A percentile compares a stretch with the other conserved stretches of the same genome.
phyloP scores from a whole-genome alignment of 2,329 filamentous ascomycete species.

The Xylaria digitata region DNA sequence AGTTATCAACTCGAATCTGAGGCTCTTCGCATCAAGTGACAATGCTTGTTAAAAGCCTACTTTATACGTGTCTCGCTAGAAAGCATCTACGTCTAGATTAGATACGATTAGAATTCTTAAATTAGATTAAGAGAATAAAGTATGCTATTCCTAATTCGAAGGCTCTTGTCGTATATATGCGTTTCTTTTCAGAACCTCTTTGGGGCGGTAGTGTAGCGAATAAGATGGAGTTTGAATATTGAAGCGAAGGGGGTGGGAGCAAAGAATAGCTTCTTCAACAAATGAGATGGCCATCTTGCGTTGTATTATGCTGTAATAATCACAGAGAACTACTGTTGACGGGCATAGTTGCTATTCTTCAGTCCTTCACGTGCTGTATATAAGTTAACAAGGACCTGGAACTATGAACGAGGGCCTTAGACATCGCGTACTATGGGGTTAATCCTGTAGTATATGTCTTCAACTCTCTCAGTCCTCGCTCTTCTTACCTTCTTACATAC shows the following conservation, averaged over 20 bases:
- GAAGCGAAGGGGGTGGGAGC: neutral
- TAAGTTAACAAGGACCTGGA: no score
- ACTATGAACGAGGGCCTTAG: no score
- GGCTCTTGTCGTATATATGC: neutral
- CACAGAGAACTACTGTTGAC: neutral
- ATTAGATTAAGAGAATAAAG: neutral
- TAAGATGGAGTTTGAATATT: no score
- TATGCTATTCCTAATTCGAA: neutral
- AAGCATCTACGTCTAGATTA: neutral
- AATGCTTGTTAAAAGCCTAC: constrained; percentile 36
- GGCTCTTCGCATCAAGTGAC: constrained; percentile 37
- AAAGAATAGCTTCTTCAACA: neutral
- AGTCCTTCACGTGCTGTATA: no score
- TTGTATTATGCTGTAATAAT: neutral
- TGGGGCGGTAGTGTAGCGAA: neutral
- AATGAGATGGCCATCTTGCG: neutral
- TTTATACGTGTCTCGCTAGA: no score
- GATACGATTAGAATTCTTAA: neutral
- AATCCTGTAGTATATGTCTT: no score
- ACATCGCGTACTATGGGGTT: no score
- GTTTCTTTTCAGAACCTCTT: neutral
- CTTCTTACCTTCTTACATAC: no score
- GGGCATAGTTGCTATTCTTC: neutral
- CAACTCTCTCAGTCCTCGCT: no score
- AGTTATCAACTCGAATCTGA: constrained; percentile 42